Evolutionary conservation across 139 green algal genomes (phyloP).

Genomic region (Volvox africanus): DNA sequence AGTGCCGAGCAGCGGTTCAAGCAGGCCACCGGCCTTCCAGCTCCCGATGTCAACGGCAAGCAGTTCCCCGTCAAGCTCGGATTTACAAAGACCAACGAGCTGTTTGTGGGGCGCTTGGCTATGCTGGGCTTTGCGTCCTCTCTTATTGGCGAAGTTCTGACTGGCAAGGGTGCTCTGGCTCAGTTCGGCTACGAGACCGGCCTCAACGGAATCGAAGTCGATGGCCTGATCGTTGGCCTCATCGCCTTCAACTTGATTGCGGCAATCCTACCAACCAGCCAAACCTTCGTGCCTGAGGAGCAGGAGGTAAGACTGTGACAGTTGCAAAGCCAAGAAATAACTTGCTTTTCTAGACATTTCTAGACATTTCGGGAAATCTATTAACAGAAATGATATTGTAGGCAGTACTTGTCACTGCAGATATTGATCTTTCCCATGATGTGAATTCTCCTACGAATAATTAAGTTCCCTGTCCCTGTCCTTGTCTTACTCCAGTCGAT

Average conservation of each 20-base stretch:
- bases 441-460: too few relatives aligned
- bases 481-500: neutral
- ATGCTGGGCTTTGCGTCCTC: slow-evolving; percentile 83
- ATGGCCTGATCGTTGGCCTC: slow-evolving; percentile 70
- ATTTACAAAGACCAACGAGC: slow-evolving; percentile 76
- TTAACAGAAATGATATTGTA: too few relatives aligned
- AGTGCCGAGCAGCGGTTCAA: neutral
- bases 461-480: neutral
- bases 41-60: neutral
- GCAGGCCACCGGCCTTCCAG: slow-evolving; percentile 22
- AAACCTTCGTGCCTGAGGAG: slow-evolving; percentile 66
- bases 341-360: too few relatives aligned
- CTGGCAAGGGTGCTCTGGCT: slow-evolving; percentile 77
- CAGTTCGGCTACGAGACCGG: slow-evolving; percentile 80
- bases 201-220: slow-evolving; percentile 68
- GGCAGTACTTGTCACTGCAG: neutral
- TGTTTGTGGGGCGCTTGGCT: slow-evolving; percentile 84
- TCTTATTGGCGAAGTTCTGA: slow-evolving; percentile 71
- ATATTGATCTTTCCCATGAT: neutral
- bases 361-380: too few relatives aligned
- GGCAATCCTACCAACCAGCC: slow-evolving; percentile 66
- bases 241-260: slow-evolving; percentile 78
- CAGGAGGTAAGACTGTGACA: slow-evolving; percentile 43
- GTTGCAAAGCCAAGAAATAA: too few relatives aligned
- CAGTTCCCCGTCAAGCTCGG: slow-evolving; percentile 46